A percentile compares a stretch with the other conserved stretches of the same genome.
These are phyloP conservation scores for Blastocystis sp. DNA, from an alignment of 352 stramenopile genomes.

Conservation along the genomic window DNA sequence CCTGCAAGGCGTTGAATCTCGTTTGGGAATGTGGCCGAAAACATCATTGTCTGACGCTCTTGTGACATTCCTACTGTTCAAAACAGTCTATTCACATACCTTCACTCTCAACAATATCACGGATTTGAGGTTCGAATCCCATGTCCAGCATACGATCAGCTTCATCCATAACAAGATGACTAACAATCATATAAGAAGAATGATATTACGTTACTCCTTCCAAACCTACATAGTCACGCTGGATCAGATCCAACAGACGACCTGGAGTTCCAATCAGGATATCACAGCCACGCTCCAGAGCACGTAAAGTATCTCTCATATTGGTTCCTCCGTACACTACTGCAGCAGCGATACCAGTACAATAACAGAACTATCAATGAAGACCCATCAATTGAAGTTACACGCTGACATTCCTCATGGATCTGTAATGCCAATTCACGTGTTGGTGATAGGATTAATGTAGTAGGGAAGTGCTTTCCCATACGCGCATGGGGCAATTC, in stretches of 20 bases:
- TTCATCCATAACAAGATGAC: conserved; percentile 92
- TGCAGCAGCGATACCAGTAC: conserved; percentile 83
- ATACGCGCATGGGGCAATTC: conserved; percentile 39
- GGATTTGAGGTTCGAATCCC: conserved; percentile 97
- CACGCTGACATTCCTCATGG: conserved; percentile 79
- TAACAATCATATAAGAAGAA: background rate
- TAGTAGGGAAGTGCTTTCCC: conserved; percentile 79
- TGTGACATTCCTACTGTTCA: conserved; percentile 62
- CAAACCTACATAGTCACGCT: conserved; percentile 83
- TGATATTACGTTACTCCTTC: conserved; percentile 72
- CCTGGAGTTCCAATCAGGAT: conserved; percentile 92
- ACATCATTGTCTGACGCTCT: conserved; percentile 98
- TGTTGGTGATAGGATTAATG: conserved; percentile 84
- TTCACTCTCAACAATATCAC: conserved; percentile 92
- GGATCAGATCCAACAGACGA: conserved; percentile 89
- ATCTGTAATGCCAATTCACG: conserved; percentile 89
- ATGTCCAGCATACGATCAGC: conserved; percentile 99
- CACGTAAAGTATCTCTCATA: conserved; percentile 74
- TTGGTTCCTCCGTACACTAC: conserved; percentile 87
- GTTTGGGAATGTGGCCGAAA: conserved; percentile 94
- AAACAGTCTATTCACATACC: conserved; percentile 61
- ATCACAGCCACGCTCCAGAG: conserved; percentile 83
- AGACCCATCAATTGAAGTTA: background rate
- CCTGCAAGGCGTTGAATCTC: conserved; percentile 88
- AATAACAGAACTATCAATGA: conserved; percentile 83